phyloP scores from a whole-genome alignment of 305 asterid species.

The Coffea humblotiana region DNA sequence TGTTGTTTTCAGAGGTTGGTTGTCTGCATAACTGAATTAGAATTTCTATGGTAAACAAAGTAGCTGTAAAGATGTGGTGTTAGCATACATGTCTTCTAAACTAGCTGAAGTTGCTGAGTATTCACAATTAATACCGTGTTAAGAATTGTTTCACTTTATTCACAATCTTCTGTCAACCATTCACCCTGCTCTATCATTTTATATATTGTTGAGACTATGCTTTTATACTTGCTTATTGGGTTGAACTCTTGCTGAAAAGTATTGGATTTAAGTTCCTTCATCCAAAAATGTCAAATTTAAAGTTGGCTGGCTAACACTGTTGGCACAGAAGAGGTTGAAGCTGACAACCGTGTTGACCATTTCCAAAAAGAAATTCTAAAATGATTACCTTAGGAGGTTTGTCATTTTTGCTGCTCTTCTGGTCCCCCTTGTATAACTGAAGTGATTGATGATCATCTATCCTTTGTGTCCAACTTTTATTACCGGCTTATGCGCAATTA shows the following conservation, averaged over 20 bases:
- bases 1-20: slow-evolving; percentile 83
- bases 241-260: not conserved
- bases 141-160: not conserved
- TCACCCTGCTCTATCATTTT: not conserved
- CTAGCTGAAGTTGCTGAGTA: not conserved
- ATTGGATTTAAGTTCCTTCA: not conserved
- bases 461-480: not conserved
- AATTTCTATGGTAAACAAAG: no score
- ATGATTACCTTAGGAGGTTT: not conserved
- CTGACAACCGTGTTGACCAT: not conserved
- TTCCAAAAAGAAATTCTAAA: not conserved
- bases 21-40: not conserved
- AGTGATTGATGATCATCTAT: not conserved
- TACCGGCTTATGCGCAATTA: not conserved
- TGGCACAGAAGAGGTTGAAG: not conserved
- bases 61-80: not conserved
- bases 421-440: not conserved
- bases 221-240: not conserved
- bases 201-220: not conserved
- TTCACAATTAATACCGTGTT: not conserved
- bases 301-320: no score
- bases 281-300: not conserved
- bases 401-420: not conserved
- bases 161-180: not conserved
- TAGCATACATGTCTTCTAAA: not conserved